Evolutionary conservation across 768 basidiomycete genomes (phyloP).

Genomic region (Floccularia luteovirens): DNA sequence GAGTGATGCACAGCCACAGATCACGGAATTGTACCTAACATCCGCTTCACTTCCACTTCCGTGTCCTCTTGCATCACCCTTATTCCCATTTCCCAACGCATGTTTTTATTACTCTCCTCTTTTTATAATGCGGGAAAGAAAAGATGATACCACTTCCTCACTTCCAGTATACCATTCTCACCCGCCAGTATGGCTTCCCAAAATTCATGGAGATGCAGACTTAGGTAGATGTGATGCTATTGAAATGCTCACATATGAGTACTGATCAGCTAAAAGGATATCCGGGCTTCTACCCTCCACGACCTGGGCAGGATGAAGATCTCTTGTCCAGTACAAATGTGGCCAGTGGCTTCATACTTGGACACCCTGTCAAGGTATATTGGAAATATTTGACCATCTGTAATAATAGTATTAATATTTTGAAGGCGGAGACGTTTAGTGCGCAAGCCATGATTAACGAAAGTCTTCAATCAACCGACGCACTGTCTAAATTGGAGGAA

Average conservation of each 20-base stretch:
- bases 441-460: constrained; percentile 46
- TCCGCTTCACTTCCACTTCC: no score
- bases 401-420: constrained; percentile 2
- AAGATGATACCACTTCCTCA: constrained; percentile 18
- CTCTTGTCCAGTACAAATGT: constrained; percentile 55
- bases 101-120: constrained; percentile 4
- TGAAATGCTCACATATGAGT: constrained; percentile 1
- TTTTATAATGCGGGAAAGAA: constrained; percentile 24
- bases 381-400: background rate
- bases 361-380: constrained; percentile 47
- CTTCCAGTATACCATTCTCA: constrained; percentile 55
- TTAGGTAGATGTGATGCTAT: constrained; percentile 38
- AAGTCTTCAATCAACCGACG: constrained; percentile 38
- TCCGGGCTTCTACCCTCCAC: constrained; percentile 70
- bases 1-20: no score
- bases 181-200: constrained; percentile 71
- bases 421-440: constrained; percentile 59
- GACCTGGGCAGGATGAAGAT: constrained; percentile 71
- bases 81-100: no score
- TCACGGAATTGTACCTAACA: no score
- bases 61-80: no score
- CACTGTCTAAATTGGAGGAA: constrained; percentile 56
- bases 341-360: constrained; percentile 54
- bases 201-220: constrained; percentile 58
- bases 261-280: constrained; percentile 41